Evolutionary conservation across 2,329 filamentous ascomycete species (phyloP).

Genomic region (Alternaria arborescens): DNA sequence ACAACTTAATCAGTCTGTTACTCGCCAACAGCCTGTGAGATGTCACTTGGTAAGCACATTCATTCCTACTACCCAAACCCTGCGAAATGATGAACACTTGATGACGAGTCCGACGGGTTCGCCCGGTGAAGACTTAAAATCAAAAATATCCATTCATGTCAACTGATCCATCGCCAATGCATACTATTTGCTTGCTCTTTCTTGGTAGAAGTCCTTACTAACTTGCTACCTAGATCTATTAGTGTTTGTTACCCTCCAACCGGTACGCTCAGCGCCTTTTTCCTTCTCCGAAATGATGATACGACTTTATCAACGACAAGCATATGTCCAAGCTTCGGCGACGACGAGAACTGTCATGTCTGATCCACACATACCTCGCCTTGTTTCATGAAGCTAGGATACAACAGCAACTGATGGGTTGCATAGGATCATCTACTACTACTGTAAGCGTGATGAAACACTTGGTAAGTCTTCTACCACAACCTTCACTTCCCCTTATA

Average conservation of each 20-base stretch:
- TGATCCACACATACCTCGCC: slow-evolving; percentile 34
- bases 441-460: not conserved
- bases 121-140: slow-evolving; percentile 70
- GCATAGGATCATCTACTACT: slow-evolving; percentile 5
- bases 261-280: slow-evolving; percentile 29
- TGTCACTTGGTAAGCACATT: slow-evolving; percentile 29
- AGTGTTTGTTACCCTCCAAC: slow-evolving; percentile 19
- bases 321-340: slow-evolving; percentile 88
- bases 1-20: slow-evolving; percentile 11
- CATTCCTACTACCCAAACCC: slow-evolving; percentile 8
- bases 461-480: slow-evolving; percentile 4
- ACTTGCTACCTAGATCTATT: slow-evolving; percentile 9
- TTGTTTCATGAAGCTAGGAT: not conserved
- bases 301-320: slow-evolving; percentile 85
- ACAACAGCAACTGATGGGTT: slow-evolving; percentile 18
- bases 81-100: slow-evolving; percentile 61
- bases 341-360: slow-evolving; percentile 57
- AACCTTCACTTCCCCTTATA: slow-evolving; percentile 21
- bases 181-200: not conserved
- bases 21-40: not conserved
- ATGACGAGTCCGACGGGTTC: slow-evolving; percentile 82
- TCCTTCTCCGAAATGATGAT: slow-evolving; percentile 72
- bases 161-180: slow-evolving; percentile 31
- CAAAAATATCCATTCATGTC: slow-evolving; percentile 75
- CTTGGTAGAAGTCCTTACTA: slow-evolving; percentile 14